Conservation (phyloP, 2,329 filamentous ascomycete genomes). For the Furcasterigmium sp. region DNA sequence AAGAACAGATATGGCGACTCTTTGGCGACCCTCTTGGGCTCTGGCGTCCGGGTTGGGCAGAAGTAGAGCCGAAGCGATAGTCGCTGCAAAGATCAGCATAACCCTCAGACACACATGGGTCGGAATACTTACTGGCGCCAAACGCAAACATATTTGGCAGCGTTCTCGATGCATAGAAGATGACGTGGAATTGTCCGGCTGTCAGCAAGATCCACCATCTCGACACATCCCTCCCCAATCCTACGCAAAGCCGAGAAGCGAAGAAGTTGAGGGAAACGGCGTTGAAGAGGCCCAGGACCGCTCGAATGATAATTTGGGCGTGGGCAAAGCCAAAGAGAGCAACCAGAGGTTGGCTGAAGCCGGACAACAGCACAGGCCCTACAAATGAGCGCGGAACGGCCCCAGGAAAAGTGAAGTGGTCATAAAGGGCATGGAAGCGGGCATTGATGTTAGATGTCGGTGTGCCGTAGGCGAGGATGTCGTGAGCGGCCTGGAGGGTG, state of each 20-base stretch:
- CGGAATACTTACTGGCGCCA: constrained; percentile 60
- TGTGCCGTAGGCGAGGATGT: constrained; percentile 77
- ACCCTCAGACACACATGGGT: not conserved
- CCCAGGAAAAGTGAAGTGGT: constrained; percentile 87
- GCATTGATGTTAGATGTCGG: constrained; percentile 50
- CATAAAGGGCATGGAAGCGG: constrained; percentile 62
- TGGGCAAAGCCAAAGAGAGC: constrained; percentile 48
- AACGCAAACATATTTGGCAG: constrained; percentile 98
- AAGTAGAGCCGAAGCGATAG: constrained; percentile 52
- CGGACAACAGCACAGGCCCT: constrained; percentile 72
- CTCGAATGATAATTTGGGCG: constrained; percentile 62
- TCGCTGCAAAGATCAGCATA: constrained; percentile 42
- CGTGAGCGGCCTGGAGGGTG: constrained; percentile 90
- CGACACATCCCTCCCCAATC: constrained; percentile 64
- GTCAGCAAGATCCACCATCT: constrained; percentile 79
- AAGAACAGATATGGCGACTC: constrained; percentile 66
- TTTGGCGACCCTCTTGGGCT: constrained; percentile 37
- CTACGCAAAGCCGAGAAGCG: constrained; percentile 53
- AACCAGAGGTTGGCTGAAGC: constrained; percentile 63
- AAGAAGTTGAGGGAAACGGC: constrained; percentile 63
- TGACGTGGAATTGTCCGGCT: constrained; percentile 81
- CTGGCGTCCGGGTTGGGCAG: constrained; percentile 25
- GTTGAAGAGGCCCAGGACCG: constrained; percentile 74
- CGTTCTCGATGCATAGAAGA: constrained; percentile 88
- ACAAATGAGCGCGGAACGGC: constrained; percentile 89